Evolutionary conservation across 768 basidiomycete species (phyloP).

Genomic region (Lepiota venenata): DNA sequence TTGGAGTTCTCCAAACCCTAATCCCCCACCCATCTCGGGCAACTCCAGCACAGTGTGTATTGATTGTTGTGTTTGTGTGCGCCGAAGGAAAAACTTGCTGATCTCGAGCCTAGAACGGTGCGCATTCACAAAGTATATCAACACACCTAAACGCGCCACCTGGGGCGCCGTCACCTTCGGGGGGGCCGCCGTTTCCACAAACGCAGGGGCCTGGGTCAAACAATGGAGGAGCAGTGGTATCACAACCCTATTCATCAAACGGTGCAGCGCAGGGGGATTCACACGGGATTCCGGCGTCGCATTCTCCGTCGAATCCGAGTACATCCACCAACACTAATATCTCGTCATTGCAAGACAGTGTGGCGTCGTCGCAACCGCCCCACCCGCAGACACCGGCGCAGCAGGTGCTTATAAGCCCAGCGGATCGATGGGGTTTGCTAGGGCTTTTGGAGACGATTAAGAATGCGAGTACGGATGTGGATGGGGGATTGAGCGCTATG

Average conservation of each 20-base stretch:
- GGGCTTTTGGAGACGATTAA: conserved; percentile 86
- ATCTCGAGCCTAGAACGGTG: conserved; percentile 25
- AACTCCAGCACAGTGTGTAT: conserved; percentile 11
- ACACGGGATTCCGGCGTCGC: conserved; percentile 29
- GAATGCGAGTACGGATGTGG: conserved; percentile 69
- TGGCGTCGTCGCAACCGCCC: conserved; percentile 36
- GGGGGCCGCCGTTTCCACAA: conserved; percentile 23
- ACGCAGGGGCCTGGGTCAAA: conserved; percentile 23
- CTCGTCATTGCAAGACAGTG: conserved; percentile 25
- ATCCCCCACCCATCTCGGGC: conserved; percentile 26
- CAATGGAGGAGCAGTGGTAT: conserved; percentile 25
- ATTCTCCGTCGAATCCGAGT: conserved; percentile 30
- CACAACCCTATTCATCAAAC: conserved; percentile 32
- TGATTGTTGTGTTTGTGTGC: not conserved
- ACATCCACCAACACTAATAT: conserved; percentile 32
- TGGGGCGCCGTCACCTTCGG: conserved; percentile 31
- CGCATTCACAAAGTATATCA: conserved; percentile 36
- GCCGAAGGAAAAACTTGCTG: not conserved
- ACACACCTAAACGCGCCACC: conserved; percentile 54
- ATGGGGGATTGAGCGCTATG: conserved; percentile 77
- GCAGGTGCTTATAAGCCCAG: conserved; percentile 88
- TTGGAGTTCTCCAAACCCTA: conserved; percentile 58
- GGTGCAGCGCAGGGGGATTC: conserved; percentile 30
- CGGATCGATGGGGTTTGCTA: conserved; percentile 92
- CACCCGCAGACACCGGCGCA: conserved; percentile 89